Evolutionary conservation across 2,329 filamentous ascomycete species (phyloP).

Genomic region (Hypoxylon sp.): DNA sequence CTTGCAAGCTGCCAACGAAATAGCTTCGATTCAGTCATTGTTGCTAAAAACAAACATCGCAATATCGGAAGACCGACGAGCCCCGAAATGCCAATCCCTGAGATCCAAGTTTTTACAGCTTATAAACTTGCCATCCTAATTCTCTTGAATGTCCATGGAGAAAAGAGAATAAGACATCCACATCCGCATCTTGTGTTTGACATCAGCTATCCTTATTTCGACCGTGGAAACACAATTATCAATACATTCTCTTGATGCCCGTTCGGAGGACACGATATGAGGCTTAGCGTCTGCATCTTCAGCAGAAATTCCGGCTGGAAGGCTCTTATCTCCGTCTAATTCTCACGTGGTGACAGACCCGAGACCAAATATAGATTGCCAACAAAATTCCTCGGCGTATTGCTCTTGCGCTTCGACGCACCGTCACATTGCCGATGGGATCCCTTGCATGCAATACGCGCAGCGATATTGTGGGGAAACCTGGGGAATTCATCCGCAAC

Average conservation of each 20-base stretch:
- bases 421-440: constrained; percentile 35
- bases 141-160: neutral
- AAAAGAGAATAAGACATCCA: neutral
- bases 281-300: constrained; percentile 1
- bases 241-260: neutral
- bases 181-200: neutral
- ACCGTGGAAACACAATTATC: neutral
- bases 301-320: constrained; percentile 11
- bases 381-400: neutral
- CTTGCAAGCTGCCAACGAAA: neutral
- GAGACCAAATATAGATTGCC: constrained; percentile 33
- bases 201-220: neutral
- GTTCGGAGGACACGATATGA: neutral
- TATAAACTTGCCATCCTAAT: neutral
- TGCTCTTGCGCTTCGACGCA: constrained; percentile 4
- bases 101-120: neutral
- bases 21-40: too few relatives aligned
- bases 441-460: constrained; percentile 31
- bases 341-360: neutral
- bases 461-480: constrained; percentile 45
- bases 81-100: neutral
- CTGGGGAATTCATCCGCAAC: constrained; percentile 49
- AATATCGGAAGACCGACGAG: constrained; percentile 10
- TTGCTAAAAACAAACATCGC: neutral
- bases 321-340: constrained; percentile 2